Base-by-base conservation (phyloP, 164 flowering plant genomes). In the Vitis labrusca region DNA sequence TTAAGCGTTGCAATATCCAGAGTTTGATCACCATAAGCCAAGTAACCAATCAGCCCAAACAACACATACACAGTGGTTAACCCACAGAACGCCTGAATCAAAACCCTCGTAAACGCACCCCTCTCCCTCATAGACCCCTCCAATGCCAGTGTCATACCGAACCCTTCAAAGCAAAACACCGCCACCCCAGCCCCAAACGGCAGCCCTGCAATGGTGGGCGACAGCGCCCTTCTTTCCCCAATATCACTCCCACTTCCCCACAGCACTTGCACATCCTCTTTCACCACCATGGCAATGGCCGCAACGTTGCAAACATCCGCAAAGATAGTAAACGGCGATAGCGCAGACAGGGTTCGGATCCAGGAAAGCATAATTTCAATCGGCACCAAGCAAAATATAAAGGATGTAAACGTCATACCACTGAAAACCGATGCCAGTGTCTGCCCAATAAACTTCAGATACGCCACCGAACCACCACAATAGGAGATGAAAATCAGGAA, bases 111-210 rank as follows among this genome's bases (percentile, higher is more conserved):
- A 23, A 80, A 80, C 15, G 29, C 23, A 8, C 58, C 19, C 63
- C 51, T 72, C 16, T 80, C 81, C 48, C 49, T 66, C 83, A 80
- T 80, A 0, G 83, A 77, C 8, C 59, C 62, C 62, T 80, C 81
- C 62, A 80, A 47, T 5, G 83, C 71, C 53, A 80, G 37, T 8
- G 81, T 80, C 81, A 80, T 74, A 13, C 79, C 81, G 54, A 77
- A 80, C 16, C 83, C 83, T 68, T 75, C 83, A 58, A 74, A 80
- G 16, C 83, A 77, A 15, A 80, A 80, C 12, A 80, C 79, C 0
- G 83, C 83, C 78, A 77, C 56, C 44, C 83, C 83, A 65, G 67
- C 81, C 7, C 81, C 83, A 58, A 80, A 77, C 15, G 81, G 81
- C 54, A 80, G 9, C 3, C 79, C 81, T 51, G 74, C 58, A 3